phyloP scores from a whole-genome alignment of 805 yeast genomes.

The Wickerhamiella alocasiicola region DNA sequence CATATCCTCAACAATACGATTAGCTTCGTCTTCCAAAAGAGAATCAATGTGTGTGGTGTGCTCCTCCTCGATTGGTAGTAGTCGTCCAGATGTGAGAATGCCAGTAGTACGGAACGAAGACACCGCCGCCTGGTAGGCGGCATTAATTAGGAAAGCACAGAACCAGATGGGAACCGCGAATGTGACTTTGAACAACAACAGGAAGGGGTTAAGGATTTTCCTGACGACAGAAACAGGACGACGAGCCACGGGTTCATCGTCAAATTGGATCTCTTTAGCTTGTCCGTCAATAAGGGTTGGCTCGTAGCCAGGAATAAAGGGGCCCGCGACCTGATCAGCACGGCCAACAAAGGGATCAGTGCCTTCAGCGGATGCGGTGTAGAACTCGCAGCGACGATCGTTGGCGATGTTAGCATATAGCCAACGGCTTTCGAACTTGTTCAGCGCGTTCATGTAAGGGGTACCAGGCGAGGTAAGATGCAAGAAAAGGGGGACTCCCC shows the following conservation, averaged over 20 bases:
- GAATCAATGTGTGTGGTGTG: not conserved
- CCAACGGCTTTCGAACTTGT: conserved; percentile 39
- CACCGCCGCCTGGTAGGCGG: conserved; percentile 31
- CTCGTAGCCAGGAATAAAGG: conserved; percentile 18
- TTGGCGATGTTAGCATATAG: conserved; percentile 68
- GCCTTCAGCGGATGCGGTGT: conserved; percentile 59
- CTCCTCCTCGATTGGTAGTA: not conserved
- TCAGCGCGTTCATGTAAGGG: conserved; percentile 45
- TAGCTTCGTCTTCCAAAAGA: conserved; percentile 19
- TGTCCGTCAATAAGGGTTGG: conserved; percentile 16
- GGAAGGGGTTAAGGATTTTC: not conserved
- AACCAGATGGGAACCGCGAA: conserved; percentile 54
- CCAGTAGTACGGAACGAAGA: conserved; percentile 29
- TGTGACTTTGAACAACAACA: conserved; percentile 28
- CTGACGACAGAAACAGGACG: not conserved
- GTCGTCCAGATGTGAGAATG: conserved; percentile 3
- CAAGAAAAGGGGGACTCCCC: conserved; percentile 41
- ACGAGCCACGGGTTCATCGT: not conserved
- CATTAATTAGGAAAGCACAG: conserved; percentile 40
- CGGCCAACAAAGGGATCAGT: conserved; percentile 15
- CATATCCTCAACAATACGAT: conserved; percentile 19
- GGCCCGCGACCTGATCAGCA: conserved; percentile 14
- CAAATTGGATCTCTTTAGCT: not conserved
- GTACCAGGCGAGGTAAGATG: conserved; percentile 55
- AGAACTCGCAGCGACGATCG: conserved; percentile 73